Evolutionary conservation across 345 rosid species (phyloP).

Genomic region (Hypericum androsaemum): DNA sequence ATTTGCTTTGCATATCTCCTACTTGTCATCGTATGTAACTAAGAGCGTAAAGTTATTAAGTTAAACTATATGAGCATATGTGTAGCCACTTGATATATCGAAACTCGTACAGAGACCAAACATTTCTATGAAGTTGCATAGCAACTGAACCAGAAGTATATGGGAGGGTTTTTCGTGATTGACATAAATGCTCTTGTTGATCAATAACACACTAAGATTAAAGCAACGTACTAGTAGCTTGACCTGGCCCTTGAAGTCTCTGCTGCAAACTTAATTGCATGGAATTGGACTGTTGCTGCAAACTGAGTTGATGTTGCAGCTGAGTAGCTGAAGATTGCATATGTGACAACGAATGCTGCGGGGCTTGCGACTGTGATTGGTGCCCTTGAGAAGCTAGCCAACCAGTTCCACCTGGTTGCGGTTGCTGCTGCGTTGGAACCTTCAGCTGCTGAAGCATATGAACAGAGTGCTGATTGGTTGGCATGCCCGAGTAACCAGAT

Average conservation of each 20-base stretch:
- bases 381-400: constrained; percentile 65
- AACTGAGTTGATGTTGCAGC: constrained; percentile 60
- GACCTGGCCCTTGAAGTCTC: constrained; percentile 63
- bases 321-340: constrained; percentile 59
- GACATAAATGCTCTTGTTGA: constrained; percentile 81
- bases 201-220: constrained; percentile 68
- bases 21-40: no score
- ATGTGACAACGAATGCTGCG: constrained; percentile 71
- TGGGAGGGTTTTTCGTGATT: constrained; percentile 55
- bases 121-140: background rate
- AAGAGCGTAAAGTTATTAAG: no score
- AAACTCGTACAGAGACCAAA: background rate
- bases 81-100: no score
- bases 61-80: no score
- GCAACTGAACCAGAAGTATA: constrained; percentile 61
- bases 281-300: constrained; percentile 62
- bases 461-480: constrained; percentile 58
- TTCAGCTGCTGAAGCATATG: constrained; percentile 67
- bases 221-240: constrained; percentile 56
- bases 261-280: constrained; percentile 67
- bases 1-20: no score
- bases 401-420: constrained; percentile 49
- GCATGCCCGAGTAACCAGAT: constrained; percentile 64
- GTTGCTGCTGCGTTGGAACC: constrained; percentile 50
- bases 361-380: constrained; percentile 51